Evolutionary conservation across 768 basidiomycete genomes (phyloP).

Genomic region (Suillus weaverae): DNA sequence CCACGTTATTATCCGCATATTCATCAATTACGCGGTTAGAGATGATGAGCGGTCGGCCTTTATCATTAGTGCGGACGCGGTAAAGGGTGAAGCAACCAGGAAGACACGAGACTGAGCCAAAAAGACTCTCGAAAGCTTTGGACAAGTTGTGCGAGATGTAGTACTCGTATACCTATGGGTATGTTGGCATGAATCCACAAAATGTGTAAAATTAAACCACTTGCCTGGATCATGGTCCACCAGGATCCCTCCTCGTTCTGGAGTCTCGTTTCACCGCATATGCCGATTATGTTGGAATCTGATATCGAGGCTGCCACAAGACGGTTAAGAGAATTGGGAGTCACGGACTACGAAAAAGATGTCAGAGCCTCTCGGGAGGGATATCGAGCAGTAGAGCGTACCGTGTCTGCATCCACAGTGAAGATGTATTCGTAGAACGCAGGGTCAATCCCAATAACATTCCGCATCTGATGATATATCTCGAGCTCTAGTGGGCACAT

Average conservation of each 20-base stretch:
- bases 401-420: conserved; percentile 70
- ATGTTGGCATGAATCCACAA: conserved; percentile 10
- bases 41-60: conserved; percentile 69
- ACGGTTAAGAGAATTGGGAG: conserved; percentile 65
- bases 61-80: conserved; percentile 69
- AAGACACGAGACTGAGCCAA: conserved; percentile 72
- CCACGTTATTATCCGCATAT: conserved; percentile 64
- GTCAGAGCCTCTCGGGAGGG: conserved; percentile 15
- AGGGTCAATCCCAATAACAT: conserved; percentile 71
- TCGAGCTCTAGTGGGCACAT: conserved; percentile 69
- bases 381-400: conserved; percentile 24
- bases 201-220: conserved; percentile 7
- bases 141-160: conserved; percentile 68
- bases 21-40: conserved; percentile 71
- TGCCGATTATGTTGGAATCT: conserved; percentile 63
- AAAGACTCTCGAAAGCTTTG: conserved; percentile 68
- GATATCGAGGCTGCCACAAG: conserved; percentile 62
- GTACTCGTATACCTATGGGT: conserved; percentile 60
- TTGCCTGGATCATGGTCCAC: conserved; percentile 77
- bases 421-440: conserved; percentile 78
- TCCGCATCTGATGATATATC: conserved; percentile 74
- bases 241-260: conserved; percentile 69
- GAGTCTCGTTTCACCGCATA: conserved; percentile 69
- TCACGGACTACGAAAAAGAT: conserved; percentile 46
- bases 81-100: conserved; percentile 75